Evolutionary conservation across 2,329 filamentous ascomycete species (phyloP).

Genomic region (Dactylellina haptotyla): DNA sequence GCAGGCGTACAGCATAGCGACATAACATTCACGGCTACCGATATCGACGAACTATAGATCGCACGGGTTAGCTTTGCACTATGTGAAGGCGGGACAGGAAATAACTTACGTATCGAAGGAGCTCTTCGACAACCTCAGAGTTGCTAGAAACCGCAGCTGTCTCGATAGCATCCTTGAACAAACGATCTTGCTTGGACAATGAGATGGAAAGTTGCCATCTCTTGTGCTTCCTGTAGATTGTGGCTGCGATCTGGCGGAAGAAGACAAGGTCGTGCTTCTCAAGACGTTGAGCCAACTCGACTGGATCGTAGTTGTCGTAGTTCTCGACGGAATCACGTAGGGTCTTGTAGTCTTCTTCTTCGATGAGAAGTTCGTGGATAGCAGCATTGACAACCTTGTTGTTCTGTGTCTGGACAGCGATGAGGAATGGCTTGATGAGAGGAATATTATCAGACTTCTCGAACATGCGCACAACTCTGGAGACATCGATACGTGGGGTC

Average conservation of each 20-base stretch:
- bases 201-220: conserved; percentile 99
- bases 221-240: conserved; percentile 99
- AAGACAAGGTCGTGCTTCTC: conserved; percentile 99
- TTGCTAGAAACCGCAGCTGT: conserved; percentile 93
- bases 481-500: conserved; percentile 94
- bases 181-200: conserved; percentile 97
- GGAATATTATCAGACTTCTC: conserved; percentile 98
- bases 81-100: conserved; percentile 6
- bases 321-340: conserved; percentile 96
- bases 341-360: conserved; percentile 99
- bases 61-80: conserved; percentile 60
- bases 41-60: conserved; percentile 89
- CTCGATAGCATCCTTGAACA: conserved; percentile 99
- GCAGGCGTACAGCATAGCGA: conserved; percentile 99
- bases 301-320: conserved; percentile 98
- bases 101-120: conserved; percentile 90
- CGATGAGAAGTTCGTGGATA: conserved; percentile 96
- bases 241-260: conserved; percentile 98
- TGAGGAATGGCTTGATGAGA: conserved; percentile 96
- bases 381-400: conserved; percentile 98
- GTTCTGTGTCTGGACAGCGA: conserved; percentile 96
- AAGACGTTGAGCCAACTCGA: conserved; percentile 87
- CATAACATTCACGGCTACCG: conserved; percentile 97
- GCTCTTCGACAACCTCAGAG: conserved; percentile 90
- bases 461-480: conserved; percentile 94